Conservation (phyloP, 257 asterid genomes). For the Solanum appendiculatum region DNA sequence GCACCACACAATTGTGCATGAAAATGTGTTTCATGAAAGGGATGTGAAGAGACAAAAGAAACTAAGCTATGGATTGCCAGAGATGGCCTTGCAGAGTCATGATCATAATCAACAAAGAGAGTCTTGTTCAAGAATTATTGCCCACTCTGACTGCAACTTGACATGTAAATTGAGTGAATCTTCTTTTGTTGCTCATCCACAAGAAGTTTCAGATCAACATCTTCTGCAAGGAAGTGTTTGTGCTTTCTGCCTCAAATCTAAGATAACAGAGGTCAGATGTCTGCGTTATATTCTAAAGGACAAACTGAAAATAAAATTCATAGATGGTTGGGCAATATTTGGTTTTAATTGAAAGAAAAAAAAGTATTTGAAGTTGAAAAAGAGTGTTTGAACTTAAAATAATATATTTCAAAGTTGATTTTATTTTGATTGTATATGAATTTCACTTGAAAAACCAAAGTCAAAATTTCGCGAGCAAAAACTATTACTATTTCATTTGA, state of each 20-base stretch:
- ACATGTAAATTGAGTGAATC: constrained; percentile 19
- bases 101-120: constrained; percentile 10
- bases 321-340: not conserved
- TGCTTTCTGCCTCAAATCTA: constrained; percentile 73
- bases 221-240: constrained; percentile 25
- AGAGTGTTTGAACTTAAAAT: not conserved
- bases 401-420: not conserved
- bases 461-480: not conserved
- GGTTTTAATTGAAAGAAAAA: not conserved
- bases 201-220: constrained; percentile 11
- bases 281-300: not conserved
- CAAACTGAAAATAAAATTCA: not conserved
- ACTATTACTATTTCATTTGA: not conserved
- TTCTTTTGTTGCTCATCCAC: constrained; percentile 4
- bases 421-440: not conserved
- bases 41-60: constrained; percentile 70
- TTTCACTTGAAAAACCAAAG: not conserved
- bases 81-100: constrained; percentile 7
- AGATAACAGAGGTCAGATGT: constrained; percentile 52
- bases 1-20: not conserved
- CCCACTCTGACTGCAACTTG: constrained; percentile 2
- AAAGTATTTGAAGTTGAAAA: not conserved
- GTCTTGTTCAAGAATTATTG: not conserved
- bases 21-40: constrained; percentile 22
- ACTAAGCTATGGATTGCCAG: constrained; percentile 34